Base-by-base conservation (phyloP, 768 basidiomycete genomes). In the Trametes punicea region DNA sequence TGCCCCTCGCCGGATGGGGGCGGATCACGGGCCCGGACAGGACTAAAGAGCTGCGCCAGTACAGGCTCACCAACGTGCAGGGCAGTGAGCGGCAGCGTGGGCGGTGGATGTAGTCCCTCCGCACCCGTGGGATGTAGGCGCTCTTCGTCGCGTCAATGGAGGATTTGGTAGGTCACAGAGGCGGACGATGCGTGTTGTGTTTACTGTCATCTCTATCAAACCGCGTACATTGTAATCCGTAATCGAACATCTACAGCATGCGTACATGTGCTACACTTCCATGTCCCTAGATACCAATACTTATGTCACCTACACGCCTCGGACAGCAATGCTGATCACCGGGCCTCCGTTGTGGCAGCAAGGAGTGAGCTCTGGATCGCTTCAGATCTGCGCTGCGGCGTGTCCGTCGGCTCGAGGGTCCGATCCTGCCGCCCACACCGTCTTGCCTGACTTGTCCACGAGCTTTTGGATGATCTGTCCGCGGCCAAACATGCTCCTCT, bases 371-470 rank as follows among this genome's bases (percentile, higher is more conserved):
- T n/a, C n/a, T n/a, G n/a, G n/a, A n/a, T n/a, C 9, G 23, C 6
- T 18, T 73, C 70, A 94, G 50, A 95, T 92, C 67, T 97, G 92
- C 16, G 87, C 83, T 18, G 81, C 83, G 31, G 93, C 95, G 65
- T 92, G 88, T 13, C 94, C 94, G 69, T 96, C 94, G 16, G 81
- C 89, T 31, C 94, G 82, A 54, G 81, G 82, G 70, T 99, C 97
- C 4, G 89, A 93, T 6, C 95, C 96, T 21, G 91, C 96, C 1
- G 90, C 94, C 97, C 97, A 98, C 4, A 95, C 88, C n/a, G 79
- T 74, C 68, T 72, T 75, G 13, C 91, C 90, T 26, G 83, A 82
- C 44, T 72, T 73, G 67, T 87, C 81, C 6, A 78, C 73, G 18
- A 90, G 69, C 69, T 81, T 87, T 72, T 96, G 93, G 61, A 98